phyloP scores from a whole-genome alignment of 2,329 filamentous ascomycete species.

The Botryosphaeria dothidea region DNA sequence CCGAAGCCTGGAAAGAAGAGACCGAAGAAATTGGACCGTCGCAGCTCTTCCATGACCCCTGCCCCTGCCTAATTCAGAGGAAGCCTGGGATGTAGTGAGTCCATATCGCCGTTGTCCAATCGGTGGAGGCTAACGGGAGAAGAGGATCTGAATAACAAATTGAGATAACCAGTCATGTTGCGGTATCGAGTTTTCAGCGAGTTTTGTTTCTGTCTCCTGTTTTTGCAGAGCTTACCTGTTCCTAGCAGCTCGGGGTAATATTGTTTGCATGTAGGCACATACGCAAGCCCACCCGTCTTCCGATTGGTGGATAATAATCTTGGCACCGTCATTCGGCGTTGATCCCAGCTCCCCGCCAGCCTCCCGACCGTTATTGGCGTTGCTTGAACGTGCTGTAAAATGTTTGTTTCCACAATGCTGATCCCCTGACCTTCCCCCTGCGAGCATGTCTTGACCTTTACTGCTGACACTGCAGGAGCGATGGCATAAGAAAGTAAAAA shows the following conservation, averaged over 20 bases:
- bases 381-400: background rate
- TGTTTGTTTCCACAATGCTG: background rate
- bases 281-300: background rate
- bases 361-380: background rate
- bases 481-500: background rate
- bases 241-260: background rate
- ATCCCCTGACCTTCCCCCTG: background rate
- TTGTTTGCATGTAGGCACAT: background rate
- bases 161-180: background rate
- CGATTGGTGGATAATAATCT: conserved; percentile 11
- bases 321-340: conserved; percentile 2
- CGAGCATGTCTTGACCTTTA: background rate
- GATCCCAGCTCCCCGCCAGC: background rate
- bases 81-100: too few relatives aligned
- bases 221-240: background rate
- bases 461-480: background rate
- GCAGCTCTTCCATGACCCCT: conserved; percentile 19
- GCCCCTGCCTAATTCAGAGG: too few relatives aligned
- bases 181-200: background rate
- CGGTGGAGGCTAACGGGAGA: background rate
- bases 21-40: conserved; percentile 39
- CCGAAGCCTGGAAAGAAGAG: conserved; percentile 32
- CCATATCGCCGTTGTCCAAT: too few relatives aligned
- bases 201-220: background rate
- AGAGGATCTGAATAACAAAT: background rate